Conservation (phyloP, 2,329 filamentous ascomycete genomes). For the Trichoderma endophyticum region DNA sequence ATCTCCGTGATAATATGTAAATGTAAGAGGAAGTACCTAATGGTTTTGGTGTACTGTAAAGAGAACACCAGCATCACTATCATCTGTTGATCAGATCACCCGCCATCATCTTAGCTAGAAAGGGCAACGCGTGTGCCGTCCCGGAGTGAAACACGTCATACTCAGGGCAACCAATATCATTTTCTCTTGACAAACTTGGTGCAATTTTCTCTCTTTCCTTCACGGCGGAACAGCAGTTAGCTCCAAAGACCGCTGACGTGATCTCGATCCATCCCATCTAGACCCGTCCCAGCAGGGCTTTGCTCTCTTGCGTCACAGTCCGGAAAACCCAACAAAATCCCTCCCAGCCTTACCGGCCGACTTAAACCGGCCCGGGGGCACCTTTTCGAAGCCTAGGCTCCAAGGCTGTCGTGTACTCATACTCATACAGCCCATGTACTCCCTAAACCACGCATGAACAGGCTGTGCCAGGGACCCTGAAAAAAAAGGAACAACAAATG, state of each 20-base stretch:
- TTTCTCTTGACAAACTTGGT: neutral
- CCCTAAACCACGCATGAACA: neutral
- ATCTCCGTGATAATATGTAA: neutral
- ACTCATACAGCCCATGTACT: neutral
- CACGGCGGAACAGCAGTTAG: neutral
- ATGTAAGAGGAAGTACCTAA: neutral
- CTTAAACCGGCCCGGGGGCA: neutral
- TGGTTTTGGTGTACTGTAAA: neutral
- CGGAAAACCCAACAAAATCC: neutral
- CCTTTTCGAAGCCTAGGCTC: neutral
- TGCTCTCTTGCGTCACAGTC: neutral
- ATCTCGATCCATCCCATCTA: conserved; percentile 5
- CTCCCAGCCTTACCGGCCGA: conserved; percentile 10
- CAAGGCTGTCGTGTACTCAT: neutral
- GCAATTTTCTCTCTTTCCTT: neutral
- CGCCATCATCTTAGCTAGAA: neutral
- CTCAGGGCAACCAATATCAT: neutral
- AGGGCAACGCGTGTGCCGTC: neutral
- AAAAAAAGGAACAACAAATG: neutral
- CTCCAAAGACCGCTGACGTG: conserved; percentile 7
- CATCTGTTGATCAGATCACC: conserved; percentile 15
- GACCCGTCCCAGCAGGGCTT: neutral
- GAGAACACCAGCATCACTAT: neutral
- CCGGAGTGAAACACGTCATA: neutral
- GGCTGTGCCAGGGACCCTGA: neutral